phyloP scores from a whole-genome alignment of 2,329 filamentous ascomycete species.

The Nannizziopsis arthrosporioides region DNA sequence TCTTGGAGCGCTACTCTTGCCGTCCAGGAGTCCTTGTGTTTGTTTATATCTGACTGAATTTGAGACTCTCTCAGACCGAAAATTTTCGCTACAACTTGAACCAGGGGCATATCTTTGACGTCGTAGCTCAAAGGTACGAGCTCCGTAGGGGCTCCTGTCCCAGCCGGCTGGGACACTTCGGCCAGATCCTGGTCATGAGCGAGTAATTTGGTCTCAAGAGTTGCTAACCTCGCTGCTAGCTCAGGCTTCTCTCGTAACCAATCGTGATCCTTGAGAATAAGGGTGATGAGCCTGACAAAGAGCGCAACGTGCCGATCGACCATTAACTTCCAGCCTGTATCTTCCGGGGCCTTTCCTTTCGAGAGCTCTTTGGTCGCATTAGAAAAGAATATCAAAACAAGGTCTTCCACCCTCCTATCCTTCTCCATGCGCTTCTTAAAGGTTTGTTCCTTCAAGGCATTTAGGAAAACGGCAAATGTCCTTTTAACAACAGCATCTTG shows the following conservation, averaged over 20 bases:
- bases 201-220: conserved; percentile 83
- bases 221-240: conserved; percentile 63
- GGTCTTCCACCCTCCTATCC: conserved; percentile 80
- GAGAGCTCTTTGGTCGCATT: conserved; percentile 83
- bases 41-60: conserved; percentile 77
- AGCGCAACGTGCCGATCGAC: conserved; percentile 90
- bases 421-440: conserved; percentile 90
- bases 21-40: conserved; percentile 71
- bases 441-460: conserved; percentile 74
- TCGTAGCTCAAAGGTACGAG: conserved; percentile 79
- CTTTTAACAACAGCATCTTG: conserved; percentile 83
- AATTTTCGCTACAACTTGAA: conserved; percentile 72
- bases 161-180: conserved; percentile 46
- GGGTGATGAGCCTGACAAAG: conserved; percentile 76
- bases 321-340: conserved; percentile 82
- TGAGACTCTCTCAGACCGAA: conserved; percentile 70
- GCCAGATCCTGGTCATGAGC: conserved; percentile 86
- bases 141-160: conserved; percentile 57
- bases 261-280: conserved; percentile 69
- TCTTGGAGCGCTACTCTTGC: conserved; percentile 83
- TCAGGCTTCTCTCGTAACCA: conserved; percentile 78
- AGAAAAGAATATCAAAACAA: conserved; percentile 93
- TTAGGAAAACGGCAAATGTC: conserved; percentile 89
- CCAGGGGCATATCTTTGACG: conserved; percentile 93
- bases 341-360: conserved; percentile 61